These are phyloP conservation scores for Populus hybrid DNA, from an alignment of 441 rosid genomes.

Conservation along the genomic window DNA sequence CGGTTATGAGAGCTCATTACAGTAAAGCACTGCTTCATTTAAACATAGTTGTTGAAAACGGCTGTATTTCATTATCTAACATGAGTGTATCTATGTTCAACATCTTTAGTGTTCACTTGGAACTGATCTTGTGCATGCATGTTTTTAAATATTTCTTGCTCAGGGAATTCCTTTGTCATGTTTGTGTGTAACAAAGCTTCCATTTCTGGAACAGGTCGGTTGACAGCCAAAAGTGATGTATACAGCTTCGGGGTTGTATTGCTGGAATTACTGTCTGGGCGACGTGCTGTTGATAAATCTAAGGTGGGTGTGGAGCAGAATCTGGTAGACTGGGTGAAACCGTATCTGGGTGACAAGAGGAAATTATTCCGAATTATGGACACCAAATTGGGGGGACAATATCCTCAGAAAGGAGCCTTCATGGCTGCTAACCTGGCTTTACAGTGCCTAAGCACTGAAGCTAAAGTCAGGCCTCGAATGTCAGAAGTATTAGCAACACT, in stretches of 20 bases:
- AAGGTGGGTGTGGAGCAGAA: constrained; percentile 67
- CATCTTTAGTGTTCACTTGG: neutral
- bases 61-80: neutral
- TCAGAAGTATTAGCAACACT: constrained; percentile 48
- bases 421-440: constrained; percentile 55
- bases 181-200: constrained; percentile 10
- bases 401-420: constrained; percentile 63
- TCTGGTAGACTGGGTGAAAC: constrained; percentile 86
- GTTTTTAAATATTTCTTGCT: neutral
- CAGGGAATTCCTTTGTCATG: neutral
- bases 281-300: constrained; percentile 68
- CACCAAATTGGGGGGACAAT: constrained; percentile 66
- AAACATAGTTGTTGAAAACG: neutral
- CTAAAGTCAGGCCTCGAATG: constrained; percentile 59
- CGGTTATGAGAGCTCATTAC: neutral
- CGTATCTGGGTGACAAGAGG: constrained; percentile 64
- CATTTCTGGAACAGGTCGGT: constrained; percentile 52
- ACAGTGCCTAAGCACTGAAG: constrained; percentile 46
- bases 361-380: constrained; percentile 65
- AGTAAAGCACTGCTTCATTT: neutral
- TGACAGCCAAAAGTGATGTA: constrained; percentile 74
- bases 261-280: constrained; percentile 73
- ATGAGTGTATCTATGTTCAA: neutral
- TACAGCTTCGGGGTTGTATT: constrained; percentile 89
- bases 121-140: neutral